Evolutionary conservation across 1,284 basidiomycete species (phyloP).

Genomic region (Abortiporus biennis): DNA sequence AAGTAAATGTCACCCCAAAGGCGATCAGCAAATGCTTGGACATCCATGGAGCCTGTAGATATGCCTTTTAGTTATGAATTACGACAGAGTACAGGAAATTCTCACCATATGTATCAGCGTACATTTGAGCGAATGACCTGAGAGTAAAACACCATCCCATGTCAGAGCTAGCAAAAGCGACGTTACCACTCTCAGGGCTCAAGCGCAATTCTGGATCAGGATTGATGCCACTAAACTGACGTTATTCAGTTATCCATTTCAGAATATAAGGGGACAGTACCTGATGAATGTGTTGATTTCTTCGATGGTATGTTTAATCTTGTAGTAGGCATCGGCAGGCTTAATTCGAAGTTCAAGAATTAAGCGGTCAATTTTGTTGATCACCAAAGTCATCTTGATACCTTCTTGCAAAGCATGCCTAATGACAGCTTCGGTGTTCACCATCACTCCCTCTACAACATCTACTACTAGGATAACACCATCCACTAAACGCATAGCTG

Average conservation of each 20-base stretch:
- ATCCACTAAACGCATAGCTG: slow-evolving; percentile 84
- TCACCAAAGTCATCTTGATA: slow-evolving; percentile 87
- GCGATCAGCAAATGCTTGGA: slow-evolving; percentile 70
- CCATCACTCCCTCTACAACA: slow-evolving; percentile 94
- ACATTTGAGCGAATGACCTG: slow-evolving; percentile 93
- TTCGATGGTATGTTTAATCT: slow-evolving; percentile 98
- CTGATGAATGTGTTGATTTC: slow-evolving; percentile 96
- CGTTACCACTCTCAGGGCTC: slow-evolving; percentile 94
- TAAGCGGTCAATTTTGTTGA: slow-evolving; percentile 98
- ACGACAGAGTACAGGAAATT: slow-evolving; percentile 5
- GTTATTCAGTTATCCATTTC: background rate
- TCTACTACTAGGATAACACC: slow-evolving; percentile 94
- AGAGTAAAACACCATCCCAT: slow-evolving; percentile 99
- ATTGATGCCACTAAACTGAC: slow-evolving; percentile 69
- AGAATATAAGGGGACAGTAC: slow-evolving; percentile 31
- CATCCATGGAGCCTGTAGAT: slow-evolving; percentile 51
- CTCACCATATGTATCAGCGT: slow-evolving; percentile 85
- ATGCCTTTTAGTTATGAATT: slow-evolving; percentile 3
- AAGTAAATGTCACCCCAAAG: slow-evolving; percentile 99
- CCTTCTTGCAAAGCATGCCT: slow-evolving; percentile 85
- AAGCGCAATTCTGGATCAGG: slow-evolving; percentile 83
- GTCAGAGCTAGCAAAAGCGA: slow-evolving; percentile 94
- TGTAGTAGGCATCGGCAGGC: slow-evolving; percentile 96
- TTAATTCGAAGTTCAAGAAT: slow-evolving; percentile 96
- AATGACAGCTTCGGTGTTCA: slow-evolving; percentile 82